Base-by-base conservation (phyloP, 2,329 filamentous ascomycete genomes). In the Periconia sp. region DNA sequence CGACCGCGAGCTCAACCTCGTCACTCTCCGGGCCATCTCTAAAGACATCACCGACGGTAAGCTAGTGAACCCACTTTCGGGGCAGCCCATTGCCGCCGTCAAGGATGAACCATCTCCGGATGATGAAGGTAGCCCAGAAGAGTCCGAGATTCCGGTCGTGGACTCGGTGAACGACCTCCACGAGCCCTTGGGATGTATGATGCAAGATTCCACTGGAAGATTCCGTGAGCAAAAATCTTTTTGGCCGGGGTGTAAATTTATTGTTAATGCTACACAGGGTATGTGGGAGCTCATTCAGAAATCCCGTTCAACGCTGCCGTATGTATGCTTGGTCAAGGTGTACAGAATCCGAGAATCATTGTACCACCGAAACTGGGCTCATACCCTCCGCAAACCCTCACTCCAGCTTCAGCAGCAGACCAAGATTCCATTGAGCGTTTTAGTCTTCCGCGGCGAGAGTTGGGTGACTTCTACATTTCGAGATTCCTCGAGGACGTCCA, bases 291-390 rank as follows among this genome's bases (percentile, higher is more conserved):
- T 14, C 69, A 74, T 46, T 73, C 70, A 17, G 70, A 73, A 33
- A 74, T 74, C 10, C 68, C 70, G 9, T 74, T 74, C 59, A 74
- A 73, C 46, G 69, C 68, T 20, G 70, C 69, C 6, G 68, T 74
- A 18, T 68, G 64, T 30, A 66, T 67, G 17, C 62, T 73, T 40
- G 67, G 68, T 35, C 60, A 56, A 19, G 48, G 49, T 15, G 41
- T 58, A 23, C 42, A 53, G 1, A 61, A 64, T 23, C 57, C 65
- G 10, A 60, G 58, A 10, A 69, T 74, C 30, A 74, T 74, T 37
- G 59, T 54, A 7, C 56, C 59, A 1, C 70, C 70, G 5, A 66
- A 63, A 30, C 52, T 72, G 8, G 70, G 69, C 5, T 52, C 61
- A 9, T 71, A 72, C 45, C 71, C 71, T 20, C 71, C 71, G 7